These are phyloP conservation scores for Exophiala spinifera DNA, from an alignment of 2,329 filamentous ascomycete genomes.

Conservation along the genomic window DNA sequence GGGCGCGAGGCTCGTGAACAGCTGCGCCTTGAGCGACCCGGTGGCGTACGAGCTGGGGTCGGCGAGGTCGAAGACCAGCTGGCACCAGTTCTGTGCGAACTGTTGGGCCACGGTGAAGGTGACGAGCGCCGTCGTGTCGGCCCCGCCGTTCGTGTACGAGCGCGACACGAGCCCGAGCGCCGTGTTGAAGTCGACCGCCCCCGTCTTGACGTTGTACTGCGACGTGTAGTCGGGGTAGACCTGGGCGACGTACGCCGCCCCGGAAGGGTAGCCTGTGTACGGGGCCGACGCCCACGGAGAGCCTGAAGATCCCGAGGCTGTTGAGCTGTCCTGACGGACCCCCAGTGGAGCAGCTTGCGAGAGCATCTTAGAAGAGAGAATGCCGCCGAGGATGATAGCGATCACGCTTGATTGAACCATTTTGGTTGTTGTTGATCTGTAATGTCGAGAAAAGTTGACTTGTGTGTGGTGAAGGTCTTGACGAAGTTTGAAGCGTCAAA, in stretches of 20 bases:
- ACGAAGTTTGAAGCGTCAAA: no score
- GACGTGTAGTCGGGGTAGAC: slow-evolving; percentile 19
- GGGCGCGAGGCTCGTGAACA: slow-evolving; percentile 26
- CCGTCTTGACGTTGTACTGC: slow-evolving; percentile 34
- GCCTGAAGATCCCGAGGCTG: no score
- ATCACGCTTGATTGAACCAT: slow-evolving; percentile 1
- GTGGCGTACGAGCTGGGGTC: slow-evolving; percentile 10
- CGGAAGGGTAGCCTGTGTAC: not conserved
- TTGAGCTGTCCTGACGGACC: slow-evolving; percentile 5
- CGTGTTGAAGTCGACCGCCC: slow-evolving; percentile 32
- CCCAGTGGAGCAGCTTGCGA: slow-evolving; percentile 13
- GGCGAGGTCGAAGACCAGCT: slow-evolving; percentile 25
- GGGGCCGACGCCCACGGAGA: not conserved
- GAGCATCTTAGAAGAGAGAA: slow-evolving; percentile 13
- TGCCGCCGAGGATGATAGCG: slow-evolving; percentile 4
- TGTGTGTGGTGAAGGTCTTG: not conserved
- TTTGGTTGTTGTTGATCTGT: not conserved
- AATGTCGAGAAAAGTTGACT: not conserved
- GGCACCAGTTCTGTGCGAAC: slow-evolving; percentile 21
- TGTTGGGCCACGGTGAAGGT: slow-evolving; percentile 25
- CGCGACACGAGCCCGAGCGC: slow-evolving; percentile 52
- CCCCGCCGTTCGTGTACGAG: slow-evolving; percentile 41
- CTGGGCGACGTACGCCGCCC: slow-evolving; percentile 8
- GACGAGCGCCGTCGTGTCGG: slow-evolving; percentile 28
- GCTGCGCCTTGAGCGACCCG: slow-evolving; percentile 23